Conservation (phyloP, 768 basidiomycete genomes). For the Kwoniella mangroviensis region DNA sequence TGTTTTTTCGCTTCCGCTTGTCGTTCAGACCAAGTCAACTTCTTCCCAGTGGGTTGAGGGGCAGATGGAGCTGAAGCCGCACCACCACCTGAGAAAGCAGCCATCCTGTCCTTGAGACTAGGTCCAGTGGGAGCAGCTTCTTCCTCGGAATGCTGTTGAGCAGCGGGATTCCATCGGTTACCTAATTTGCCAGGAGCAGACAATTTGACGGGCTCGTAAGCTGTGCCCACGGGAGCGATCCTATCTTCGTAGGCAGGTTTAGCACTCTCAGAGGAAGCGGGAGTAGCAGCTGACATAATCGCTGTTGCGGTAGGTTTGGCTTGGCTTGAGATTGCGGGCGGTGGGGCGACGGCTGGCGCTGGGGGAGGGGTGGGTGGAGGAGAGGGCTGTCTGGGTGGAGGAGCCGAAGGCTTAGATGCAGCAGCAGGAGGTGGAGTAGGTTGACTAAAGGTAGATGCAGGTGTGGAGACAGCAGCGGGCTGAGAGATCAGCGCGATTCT, state of each 20-base stretch:
- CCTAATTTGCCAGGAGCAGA: constrained; percentile 82
- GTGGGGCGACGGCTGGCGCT: constrained; percentile 38
- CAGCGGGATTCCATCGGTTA: constrained; percentile 64
- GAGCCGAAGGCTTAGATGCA: constrained; percentile 33
- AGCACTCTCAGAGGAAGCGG: constrained; percentile 58
- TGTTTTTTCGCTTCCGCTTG: constrained; percentile 90
- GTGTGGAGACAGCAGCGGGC: constrained; percentile 45
- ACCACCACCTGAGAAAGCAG: constrained; percentile 52
- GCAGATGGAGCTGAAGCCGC: constrained; percentile 13
- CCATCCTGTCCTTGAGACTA: constrained; percentile 49
- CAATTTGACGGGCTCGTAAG: constrained; percentile 85
- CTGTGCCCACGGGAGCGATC: constrained; percentile 82
- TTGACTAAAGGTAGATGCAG: constrained; percentile 57
- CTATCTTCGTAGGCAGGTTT: constrained; percentile 80
- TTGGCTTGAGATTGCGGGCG: constrained; percentile 24
- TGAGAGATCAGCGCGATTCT: constrained; percentile 43
- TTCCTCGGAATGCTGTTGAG: constrained; percentile 26
- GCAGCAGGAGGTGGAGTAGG: constrained; percentile 57
- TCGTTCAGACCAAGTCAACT: constrained; percentile 90
- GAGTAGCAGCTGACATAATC: constrained; percentile 42
- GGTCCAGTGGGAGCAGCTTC: constrained; percentile 21
- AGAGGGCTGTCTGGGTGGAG: constrained; percentile 35
- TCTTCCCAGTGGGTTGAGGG: constrained; percentile 62
- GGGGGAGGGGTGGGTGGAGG: constrained; percentile 37
- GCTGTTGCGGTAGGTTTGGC: constrained; percentile 21